Evolutionary conservation across 305 asterid genomes (phyloP), one percentile per base, ranked within the genome.

Genomic region (Solanum hybrid): DNA sequence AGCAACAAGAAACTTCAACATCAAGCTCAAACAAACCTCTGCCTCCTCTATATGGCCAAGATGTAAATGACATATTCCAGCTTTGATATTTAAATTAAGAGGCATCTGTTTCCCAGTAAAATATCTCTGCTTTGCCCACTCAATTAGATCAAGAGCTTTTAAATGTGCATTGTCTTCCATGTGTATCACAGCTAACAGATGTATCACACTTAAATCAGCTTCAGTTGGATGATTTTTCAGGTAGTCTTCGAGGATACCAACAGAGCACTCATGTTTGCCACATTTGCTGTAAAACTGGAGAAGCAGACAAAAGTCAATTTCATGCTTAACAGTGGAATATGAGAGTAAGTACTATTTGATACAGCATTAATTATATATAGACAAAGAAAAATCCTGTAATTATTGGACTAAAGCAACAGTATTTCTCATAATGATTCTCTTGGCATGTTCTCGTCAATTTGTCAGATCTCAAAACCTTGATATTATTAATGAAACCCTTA

Each of bases 21-120:
- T 57, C 75, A 51, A 84, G 87, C 31, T 84, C 75, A 5, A 46
- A 84, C 87, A 84, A 40, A 61, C 83, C 81, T 89, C 73, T 85
- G 91, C 89, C 24, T 84, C 87, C 42, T 84, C 89, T 57, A 89
- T 36, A 74, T 89, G 82, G 61, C 91, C 86, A 84, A 84, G 91
- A 89, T 89, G 86, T 39, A 89, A 39, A 79, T 89, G 82, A 87
- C 91, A 89, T 24, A 85, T 89, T 89, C 91, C 91, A 39, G 91
- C 89, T 86, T 89, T 89, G 20, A 74, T 74, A 29, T 40, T 89
- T 85, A 86, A 80, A 89, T 77, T 37, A 51, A 77, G 35, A 35
- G 89, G 67, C 51, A 73, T 42, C 88, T 46, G 86, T 89, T 51
- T 88, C 26, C 90, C 87, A 6, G 79, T 77, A 77, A 64, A 88